Base-by-base conservation (phyloP, 73 alveolate genomes). In the Tetrahymena borealis region DNA sequence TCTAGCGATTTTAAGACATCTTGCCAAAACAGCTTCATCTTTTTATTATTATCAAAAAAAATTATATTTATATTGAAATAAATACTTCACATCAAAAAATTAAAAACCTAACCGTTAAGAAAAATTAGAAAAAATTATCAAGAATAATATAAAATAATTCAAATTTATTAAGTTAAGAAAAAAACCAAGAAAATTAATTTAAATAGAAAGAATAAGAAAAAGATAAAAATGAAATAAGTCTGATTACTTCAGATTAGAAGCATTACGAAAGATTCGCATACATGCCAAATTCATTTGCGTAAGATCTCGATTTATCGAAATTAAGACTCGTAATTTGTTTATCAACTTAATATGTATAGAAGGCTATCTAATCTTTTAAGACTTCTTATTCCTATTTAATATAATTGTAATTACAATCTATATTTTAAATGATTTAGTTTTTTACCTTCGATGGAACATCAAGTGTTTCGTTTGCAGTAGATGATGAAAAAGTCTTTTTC, bases 11-110 rank as follows among this genome's bases (percentile, higher is more conserved):
- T 60, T 60, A 60, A 60, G 11, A 60, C 85, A 60, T 60, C 85
- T 60, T 60, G 85, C 85, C 85, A 60, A 60, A 60, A 60, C 35
- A 60, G 85, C 85, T 60, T 60, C 85, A 60, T 60, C 85, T 60
- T 60, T 60, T 60, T n/a, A 24, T 60, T 1, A 60, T 20, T 15
- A 13, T 24, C 28, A 15, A 15, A 60, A 20, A 6, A 24, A 4
- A 60, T 39, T 9, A 39, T 39, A 60, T 20, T 18, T 24, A n/a
- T 24, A 60, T n/a, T n/a, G n/a, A n/a, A n/a, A n/a, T n/a, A n/a
- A n/a, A n/a, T n/a, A n/a, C n/a, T n/a, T n/a, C n/a, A n/a, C n/a
- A n/a, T 24, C n/a, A 60, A 60, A 4, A 15, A n/a, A 28, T 15
- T 20, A 60, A n/a, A 43, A 60, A 60, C n/a, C 2, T 24, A 60